Conservation (phyloP, 371 early-diverging fungal species). For the Capniomyces stellatus region DNA sequence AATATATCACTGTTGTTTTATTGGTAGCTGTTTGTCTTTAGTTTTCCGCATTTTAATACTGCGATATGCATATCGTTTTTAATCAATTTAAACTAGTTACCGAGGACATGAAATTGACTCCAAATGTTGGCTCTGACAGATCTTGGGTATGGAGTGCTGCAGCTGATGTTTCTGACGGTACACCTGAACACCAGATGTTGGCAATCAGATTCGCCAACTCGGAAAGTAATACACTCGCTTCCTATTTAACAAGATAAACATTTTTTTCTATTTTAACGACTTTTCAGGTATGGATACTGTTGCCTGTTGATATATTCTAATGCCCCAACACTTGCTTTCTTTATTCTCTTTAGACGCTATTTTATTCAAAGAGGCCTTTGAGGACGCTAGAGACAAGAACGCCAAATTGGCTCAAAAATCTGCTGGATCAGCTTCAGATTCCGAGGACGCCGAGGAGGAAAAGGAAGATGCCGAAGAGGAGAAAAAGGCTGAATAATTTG, state of each 20-base stretch:
- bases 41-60: slow-evolving; percentile 1
- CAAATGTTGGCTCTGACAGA: slow-evolving; percentile 92
- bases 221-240: slow-evolving; percentile 34
- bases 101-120: slow-evolving; percentile 65
- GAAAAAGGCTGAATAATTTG: too few species aligned
- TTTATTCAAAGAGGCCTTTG: slow-evolving; percentile 45
- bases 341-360: slow-evolving; percentile 26
- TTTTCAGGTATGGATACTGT: neutral
- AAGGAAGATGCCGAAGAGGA: slow-evolving; percentile 15
- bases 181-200: slow-evolving; percentile 60
- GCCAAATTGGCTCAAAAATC: slow-evolving; percentile 6
- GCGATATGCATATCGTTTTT: slow-evolving; percentile 19
- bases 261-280: neutral
- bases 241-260: neutral
- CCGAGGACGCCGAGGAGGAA: slow-evolving; percentile 8
- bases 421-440: too few species aligned
- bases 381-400: slow-evolving; percentile 39
- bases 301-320: neutral
- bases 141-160: slow-evolving; percentile 91
- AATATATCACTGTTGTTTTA: too few species aligned
- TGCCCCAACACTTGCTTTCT: too few species aligned
- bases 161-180: slow-evolving; percentile 81
- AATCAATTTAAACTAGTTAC: too few species aligned
- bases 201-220: slow-evolving; percentile 93
- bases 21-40: slow-evolving; percentile 3